Evolutionary conservation across 2,329 filamentous ascomycete species (phyloP).

Genomic region (Ceratocystiopsis minuta): DNA sequence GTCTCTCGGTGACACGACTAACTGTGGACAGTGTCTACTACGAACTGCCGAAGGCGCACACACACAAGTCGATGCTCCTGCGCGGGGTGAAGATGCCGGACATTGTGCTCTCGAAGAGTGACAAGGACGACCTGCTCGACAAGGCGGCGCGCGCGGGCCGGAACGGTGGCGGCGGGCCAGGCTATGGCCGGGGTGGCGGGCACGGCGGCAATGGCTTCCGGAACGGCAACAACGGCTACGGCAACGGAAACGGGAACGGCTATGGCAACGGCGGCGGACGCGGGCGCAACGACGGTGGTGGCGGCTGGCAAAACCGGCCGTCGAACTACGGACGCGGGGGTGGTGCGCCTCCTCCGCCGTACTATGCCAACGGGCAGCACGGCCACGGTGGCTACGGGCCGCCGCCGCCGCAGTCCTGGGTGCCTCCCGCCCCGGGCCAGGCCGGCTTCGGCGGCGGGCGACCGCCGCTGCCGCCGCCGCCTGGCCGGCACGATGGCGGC

Average conservation of each 20-base stretch:
- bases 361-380: conserved; percentile 2
- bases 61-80: conserved; percentile 88
- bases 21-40: conserved; percentile 61
- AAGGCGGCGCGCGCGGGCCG: conserved; percentile 12
- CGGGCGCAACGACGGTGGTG: background rate
- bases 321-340: background rate
- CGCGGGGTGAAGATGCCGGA: conserved; percentile 59
- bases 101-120: conserved; percentile 54
- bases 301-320: background rate
- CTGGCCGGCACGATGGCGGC: conserved; percentile 12
- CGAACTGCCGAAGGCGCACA: conserved; percentile 54
- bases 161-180: background rate
- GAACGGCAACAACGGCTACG: background rate
- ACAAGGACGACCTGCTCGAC: conserved; percentile 56
- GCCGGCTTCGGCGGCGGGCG: conserved; percentile 24
- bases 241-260: background rate
- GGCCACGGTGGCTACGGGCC: conserved; percentile 9
- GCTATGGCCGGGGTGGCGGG: background rate
- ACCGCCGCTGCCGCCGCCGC: conserved; percentile 27
- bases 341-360: conserved; percentile 1
- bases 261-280: background rate
- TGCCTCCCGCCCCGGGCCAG: conserved; percentile 26
- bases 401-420: conserved; percentile 17
- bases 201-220: background rate
- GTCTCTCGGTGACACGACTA: no score